phyloP scores from a whole-genome alignment of 805 yeast genomes.

The Pichia heedii region DNA sequence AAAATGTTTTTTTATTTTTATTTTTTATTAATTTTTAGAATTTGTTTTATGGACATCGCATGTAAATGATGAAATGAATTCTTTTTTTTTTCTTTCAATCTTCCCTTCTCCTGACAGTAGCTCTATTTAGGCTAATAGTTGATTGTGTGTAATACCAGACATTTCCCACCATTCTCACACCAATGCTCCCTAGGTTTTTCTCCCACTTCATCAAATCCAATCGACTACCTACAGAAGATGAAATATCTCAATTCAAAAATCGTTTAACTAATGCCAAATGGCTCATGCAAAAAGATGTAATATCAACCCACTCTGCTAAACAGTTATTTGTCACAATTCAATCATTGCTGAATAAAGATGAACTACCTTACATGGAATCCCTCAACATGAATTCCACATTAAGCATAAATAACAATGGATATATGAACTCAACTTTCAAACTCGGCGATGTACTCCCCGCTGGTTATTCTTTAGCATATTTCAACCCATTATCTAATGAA shows the following conservation, averaged over 20 bases:
- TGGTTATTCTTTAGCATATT: constrained; percentile 62
- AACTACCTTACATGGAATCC: constrained; percentile 12
- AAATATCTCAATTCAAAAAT: constrained; percentile 8
- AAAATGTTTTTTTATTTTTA: too few species aligned
- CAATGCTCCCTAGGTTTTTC: background rate
- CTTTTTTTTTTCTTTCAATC: too few species aligned
- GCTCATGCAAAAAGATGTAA: constrained; percentile 20
- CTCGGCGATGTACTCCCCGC: constrained; percentile 24
- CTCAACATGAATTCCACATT: background rate
- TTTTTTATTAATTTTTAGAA: too few species aligned
- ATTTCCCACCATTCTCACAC: too few species aligned
- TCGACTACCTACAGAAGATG: background rate
- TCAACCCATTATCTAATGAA: constrained; percentile 49
- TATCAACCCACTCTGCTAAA: constrained; percentile 21
- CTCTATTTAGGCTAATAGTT: too few species aligned
- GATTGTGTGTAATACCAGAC: too few species aligned
- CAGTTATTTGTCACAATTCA: constrained; percentile 23
- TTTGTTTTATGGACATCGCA: too few species aligned
- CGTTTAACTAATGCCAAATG: constrained; percentile 16
- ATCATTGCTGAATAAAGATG: constrained; percentile 14
- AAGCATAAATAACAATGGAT: too few species aligned
- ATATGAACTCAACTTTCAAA: constrained; percentile 9
- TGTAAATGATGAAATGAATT: too few species aligned
- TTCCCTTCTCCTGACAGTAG: too few species aligned
- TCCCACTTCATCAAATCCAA: background rate